Percentiles rank a stretch among this genome's conserved stretches.
These are phyloP conservation scores for Dianthus caryophyllus DNA, from an alignment of 148 eudicot genomes.

Conservation along the genomic window DNA sequence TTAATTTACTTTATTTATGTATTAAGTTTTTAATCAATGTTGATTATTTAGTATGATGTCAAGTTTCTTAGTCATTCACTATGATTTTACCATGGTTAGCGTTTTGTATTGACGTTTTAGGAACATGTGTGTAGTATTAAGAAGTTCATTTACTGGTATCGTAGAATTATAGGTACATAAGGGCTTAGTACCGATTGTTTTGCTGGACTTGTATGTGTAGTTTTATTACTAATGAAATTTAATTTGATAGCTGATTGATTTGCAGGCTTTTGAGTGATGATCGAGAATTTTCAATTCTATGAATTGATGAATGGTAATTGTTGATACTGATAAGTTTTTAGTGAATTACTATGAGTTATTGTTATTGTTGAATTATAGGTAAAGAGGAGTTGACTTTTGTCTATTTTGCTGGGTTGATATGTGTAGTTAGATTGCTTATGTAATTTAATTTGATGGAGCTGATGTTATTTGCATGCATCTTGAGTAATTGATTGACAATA, in stretches of 20 bases:
- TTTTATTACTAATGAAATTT: constrained; percentile 6
- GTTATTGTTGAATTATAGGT: no score
- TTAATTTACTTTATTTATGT: background rate
- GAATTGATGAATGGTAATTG: constrained; percentile 1
- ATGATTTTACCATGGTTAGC: background rate
- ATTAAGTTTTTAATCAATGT: no score
- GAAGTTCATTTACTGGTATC: background rate
- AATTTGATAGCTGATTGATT: background rate
- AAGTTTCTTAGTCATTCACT: no score
- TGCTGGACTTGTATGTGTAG: background rate
- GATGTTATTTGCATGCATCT: no score
- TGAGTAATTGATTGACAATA: no score
- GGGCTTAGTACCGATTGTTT: background rate
- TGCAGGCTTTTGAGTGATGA: background rate
- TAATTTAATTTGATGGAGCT: no score
- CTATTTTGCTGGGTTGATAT: no score
- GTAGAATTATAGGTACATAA: constrained; percentile 4
- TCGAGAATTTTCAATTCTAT: background rate
- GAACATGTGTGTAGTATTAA: background rate
- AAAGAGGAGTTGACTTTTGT: no score
- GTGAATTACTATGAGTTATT: no score
- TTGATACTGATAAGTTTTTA: no score
- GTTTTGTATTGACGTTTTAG: background rate
- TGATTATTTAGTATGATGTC: background rate
- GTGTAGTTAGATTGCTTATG: no score